These are phyloP conservation scores for Leucosporidium scottii DNA, from an alignment of 768 basidiomycete genomes.

Conservation along the genomic window DNA sequence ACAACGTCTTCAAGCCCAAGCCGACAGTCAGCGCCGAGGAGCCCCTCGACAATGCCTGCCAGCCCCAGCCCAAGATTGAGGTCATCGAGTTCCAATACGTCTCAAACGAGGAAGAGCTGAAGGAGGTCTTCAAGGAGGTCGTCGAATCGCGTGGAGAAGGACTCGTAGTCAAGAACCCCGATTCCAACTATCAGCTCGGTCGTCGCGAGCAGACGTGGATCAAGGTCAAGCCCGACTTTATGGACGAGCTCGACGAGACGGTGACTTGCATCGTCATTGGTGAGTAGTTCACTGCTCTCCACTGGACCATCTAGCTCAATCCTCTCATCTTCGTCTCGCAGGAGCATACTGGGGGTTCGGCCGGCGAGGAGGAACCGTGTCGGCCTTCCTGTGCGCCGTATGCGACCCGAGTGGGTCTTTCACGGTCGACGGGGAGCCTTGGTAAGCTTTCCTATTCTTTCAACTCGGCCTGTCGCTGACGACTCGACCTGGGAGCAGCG, in stretches of 20 bases:
- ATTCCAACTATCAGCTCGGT: constrained; percentile 72
- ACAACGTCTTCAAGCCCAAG: constrained; percentile 56
- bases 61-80: too few species aligned
- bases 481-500: constrained; percentile 49
- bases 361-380: constrained; percentile 77
- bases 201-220: constrained; percentile 88
- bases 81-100: too few species aligned
- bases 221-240: constrained; percentile 55
- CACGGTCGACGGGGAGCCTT: constrained; percentile 55
- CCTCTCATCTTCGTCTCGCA: constrained; percentile 37
- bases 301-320: background rate
- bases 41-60: too few species aligned
- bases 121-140: too few species aligned
- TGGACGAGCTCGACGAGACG: constrained; percentile 86
- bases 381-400: constrained; percentile 69
- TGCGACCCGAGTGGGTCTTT: constrained; percentile 51
- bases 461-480: background rate
- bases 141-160: constrained; percentile 64
- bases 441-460: constrained; percentile 45
- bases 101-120: too few species aligned
- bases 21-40: too few species aligned
- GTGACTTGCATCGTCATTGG: constrained; percentile 87
- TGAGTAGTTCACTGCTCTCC: constrained; percentile 42
- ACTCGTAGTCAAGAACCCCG: constrained; percentile 79
- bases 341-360: constrained; percentile 84